phyloP scores from a whole-genome alignment of 176 grass and related monocot genomes.

The Musa itinerans region DNA sequence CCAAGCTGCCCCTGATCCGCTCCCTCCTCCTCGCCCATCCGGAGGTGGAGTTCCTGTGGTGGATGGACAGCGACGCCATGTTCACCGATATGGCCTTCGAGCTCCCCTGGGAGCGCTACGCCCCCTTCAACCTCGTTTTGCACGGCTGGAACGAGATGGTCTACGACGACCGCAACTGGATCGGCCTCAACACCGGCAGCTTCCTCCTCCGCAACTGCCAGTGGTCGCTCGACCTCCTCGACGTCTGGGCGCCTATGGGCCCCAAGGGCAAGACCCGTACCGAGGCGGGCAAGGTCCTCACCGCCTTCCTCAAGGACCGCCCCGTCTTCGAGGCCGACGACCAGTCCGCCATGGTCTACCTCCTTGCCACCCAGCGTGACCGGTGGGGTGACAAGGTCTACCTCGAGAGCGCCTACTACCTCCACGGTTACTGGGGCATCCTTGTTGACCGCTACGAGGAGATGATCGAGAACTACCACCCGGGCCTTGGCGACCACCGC shows the following conservation, averaged over 20 bases:
- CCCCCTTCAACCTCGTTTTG: constrained; percentile 61
- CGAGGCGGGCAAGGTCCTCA: constrained; percentile 76
- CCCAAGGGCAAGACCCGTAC: constrained; percentile 81
- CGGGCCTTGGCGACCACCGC: constrained; percentile 89
- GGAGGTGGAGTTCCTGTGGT: constrained; percentile 95
- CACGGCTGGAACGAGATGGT: constrained; percentile 99
- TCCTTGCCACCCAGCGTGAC: constrained; percentile 76
- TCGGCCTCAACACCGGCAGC: constrained; percentile 94
- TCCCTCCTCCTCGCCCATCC: constrained; percentile 83
- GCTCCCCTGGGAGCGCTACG: constrained; percentile 89
- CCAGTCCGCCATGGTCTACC: constrained; percentile 96
- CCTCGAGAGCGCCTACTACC: constrained; percentile 90
- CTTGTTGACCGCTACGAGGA: constrained; percentile 91
- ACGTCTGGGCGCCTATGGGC: constrained; percentile 93
- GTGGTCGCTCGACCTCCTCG: constrained; percentile 95
- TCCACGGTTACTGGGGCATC: constrained; percentile 98
- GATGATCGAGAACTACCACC: constrained; percentile 95
- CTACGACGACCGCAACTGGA: constrained; percentile 94
- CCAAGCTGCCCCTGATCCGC: constrained; percentile 83
- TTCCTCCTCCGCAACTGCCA: constrained; percentile 92
- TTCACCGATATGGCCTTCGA: constrained; percentile 97
- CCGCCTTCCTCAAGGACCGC: constrained; percentile 75
- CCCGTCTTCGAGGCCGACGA: constrained; percentile 99
- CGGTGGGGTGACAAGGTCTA: constrained; percentile 84
- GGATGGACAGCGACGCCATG: constrained; percentile 99